Percentiles rank a stretch among this genome's conserved stretches.
phyloP scores from a whole-genome alignment of 2,329 filamentous ascomycete genomes.

The Talaromyces verruculosus region DNA sequence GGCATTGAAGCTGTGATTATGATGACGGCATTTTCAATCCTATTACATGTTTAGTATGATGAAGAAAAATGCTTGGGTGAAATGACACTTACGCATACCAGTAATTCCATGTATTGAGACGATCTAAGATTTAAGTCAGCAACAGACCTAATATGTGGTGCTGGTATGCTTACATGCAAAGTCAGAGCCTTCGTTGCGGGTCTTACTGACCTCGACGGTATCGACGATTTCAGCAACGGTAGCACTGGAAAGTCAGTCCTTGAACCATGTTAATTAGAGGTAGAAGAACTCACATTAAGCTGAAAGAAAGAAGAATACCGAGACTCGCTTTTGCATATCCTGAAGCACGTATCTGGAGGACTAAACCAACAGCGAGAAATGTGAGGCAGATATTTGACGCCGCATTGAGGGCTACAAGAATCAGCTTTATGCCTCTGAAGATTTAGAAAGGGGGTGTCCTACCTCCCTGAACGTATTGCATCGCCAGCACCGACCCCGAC shows the following conservation, averaged over 20 bases:
- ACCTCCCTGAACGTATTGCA: conserved; percentile 22
- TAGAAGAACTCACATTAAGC: conserved; percentile 13
- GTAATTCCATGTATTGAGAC: conserved; percentile 14
- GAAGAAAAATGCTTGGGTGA: background rate
- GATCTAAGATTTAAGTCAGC: conserved; percentile 1
- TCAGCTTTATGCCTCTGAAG: background rate
- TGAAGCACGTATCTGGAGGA: conserved; percentile 13
- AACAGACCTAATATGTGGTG: background rate
- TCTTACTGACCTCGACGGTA: conserved; percentile 8
- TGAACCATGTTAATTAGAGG: background rate
- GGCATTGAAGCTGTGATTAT: conserved; percentile 21
- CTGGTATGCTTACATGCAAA: conserved; percentile 17
- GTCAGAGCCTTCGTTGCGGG: conserved; percentile 1
- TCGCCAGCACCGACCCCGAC: conserved; percentile 14
- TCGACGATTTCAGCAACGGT: conserved; percentile 14
- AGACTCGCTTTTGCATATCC: conserved; percentile 13
- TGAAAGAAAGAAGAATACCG: conserved; percentile 16
- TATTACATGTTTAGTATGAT: background rate
- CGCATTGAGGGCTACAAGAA: conserved; percentile 19
- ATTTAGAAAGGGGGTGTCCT: background rate
- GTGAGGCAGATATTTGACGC: conserved; percentile 20
- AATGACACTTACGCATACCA: conserved; percentile 21
- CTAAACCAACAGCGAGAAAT: conserved; percentile 13
- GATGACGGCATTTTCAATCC: conserved; percentile 20
- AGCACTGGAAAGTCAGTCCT: conserved; percentile 14